phyloP scores from a whole-genome alignment of 768 basidiomycete genomes.

The Ramaria sp. region DNA sequence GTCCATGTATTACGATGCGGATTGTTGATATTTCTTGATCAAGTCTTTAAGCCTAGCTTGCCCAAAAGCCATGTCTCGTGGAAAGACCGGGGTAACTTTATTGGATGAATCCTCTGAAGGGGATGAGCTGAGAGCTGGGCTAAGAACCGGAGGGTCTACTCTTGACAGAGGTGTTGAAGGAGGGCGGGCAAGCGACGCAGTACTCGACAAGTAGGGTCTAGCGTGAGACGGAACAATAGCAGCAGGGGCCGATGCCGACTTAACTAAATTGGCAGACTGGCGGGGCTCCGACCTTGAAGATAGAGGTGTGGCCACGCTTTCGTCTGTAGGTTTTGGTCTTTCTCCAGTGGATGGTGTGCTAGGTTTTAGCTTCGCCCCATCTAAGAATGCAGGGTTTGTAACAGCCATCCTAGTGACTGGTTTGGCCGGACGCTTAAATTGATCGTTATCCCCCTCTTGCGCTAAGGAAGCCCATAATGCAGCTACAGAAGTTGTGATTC shows the following conservation, averaged over 20 bases:
- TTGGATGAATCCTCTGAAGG: background rate
- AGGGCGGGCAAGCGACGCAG: conserved; percentile 61
- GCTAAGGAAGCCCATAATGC: conserved; percentile 53
- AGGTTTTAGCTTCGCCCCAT: background rate
- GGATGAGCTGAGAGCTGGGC: background rate
- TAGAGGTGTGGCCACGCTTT: conserved; percentile 24
- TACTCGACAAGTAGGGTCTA: conserved; percentile 60
- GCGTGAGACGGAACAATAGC: conserved; percentile 64
- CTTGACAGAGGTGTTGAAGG: conserved; percentile 12
- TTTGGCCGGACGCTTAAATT: background rate
- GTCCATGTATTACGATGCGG: background rate
- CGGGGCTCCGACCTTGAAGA: conserved; percentile 1
- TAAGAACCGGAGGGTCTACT: background rate
- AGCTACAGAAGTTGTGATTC: conserved; percentile 61
- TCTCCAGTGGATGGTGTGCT: background rate
- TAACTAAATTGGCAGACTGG: conserved; percentile 28
- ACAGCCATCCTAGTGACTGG: background rate
- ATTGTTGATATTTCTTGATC: conserved; percentile 67
- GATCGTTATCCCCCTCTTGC: conserved; percentile 6
- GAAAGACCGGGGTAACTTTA: conserved; percentile 9
- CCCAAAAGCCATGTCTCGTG: conserved; percentile 56
- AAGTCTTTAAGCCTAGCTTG: conserved; percentile 68
- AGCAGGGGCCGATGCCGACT: conserved; percentile 60
- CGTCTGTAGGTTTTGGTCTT: background rate
- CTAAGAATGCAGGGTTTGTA: background rate